phyloP scores from a whole-genome alignment of 768 basidiomycete species.

The Rhodotorula babjevae region DNA sequence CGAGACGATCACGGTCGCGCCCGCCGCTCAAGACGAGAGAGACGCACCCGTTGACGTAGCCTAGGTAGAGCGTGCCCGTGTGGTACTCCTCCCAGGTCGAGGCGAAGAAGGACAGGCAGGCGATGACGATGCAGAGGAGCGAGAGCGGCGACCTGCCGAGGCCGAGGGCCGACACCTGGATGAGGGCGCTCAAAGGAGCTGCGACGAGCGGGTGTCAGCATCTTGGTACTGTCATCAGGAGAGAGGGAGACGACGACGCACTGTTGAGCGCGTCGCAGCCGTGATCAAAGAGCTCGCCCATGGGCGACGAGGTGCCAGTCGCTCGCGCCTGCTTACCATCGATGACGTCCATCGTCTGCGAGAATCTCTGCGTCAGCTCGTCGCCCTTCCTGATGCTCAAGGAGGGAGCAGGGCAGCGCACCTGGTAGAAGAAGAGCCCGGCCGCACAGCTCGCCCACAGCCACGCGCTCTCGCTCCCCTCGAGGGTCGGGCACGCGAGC shows the following conservation, averaged over 20 bases:
- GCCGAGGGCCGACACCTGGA: slow-evolving; percentile 22
- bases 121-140: slow-evolving; percentile 25
- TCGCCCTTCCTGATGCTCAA: too few species aligned
- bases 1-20: too few species aligned
- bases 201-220: background rate
- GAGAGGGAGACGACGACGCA: background rate
- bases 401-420: slow-evolving; percentile 37
- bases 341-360: slow-evolving; percentile 62
- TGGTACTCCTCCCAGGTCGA: slow-evolving; percentile 85
- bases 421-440: slow-evolving; percentile 88
- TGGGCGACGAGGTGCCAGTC: slow-evolving; percentile 89
- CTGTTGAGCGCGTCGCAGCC: slow-evolving; percentile 76
- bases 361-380: too few species aligned
- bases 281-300: slow-evolving; percentile 98
- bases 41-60: slow-evolving; percentile 30
- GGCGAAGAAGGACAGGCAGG: slow-evolving; percentile 58
- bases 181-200: slow-evolving; percentile 25
- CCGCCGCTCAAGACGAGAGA: too few species aligned
- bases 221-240: background rate
- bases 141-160: slow-evolving; percentile 26
- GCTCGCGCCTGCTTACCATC: slow-evolving; percentile 94
- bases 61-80: slow-evolving; percentile 81
- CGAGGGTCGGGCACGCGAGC: slow-evolving; percentile 64
- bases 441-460: slow-evolving; percentile 88
- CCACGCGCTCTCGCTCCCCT: slow-evolving; percentile 55